Evolutionary conservation across 768 basidiomycete genomes (phyloP), one percentile per base, ranked within the genome.

Genomic region (Rhizopogon vulgaris): DNA sequence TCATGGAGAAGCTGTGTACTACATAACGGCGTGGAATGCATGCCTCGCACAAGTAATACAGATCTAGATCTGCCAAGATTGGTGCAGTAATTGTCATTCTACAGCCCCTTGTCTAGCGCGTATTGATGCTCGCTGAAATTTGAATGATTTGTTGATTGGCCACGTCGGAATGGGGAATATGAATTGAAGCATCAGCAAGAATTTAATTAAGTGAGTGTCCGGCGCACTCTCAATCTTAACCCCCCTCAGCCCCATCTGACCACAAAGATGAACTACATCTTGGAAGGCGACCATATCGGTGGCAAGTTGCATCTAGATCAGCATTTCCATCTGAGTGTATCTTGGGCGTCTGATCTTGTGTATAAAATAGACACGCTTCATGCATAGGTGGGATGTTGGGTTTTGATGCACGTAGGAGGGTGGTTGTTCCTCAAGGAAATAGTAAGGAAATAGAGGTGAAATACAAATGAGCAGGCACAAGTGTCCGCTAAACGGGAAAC

Each of bases 401-500:
- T 6, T 30, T 18, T 30, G 17, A 4, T 45, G n/a, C 28, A 32
- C 1, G 18, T 34, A 34, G 32, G 22, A 34, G 22, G 14, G 0
- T 34, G 32, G 32, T 4, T 34, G 36, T 3, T 24, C 12, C 34
- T 3, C 32, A 22, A 34, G 9, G 14, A 46, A 34, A 38, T 38
- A n/a, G 15, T 17, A 38, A 17, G 37, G 37, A 7, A 22, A 32
- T 46, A 22, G 32, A 46, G 9, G 32, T 34, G 17, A 34, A 46
- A 49, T 22, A 46, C 17, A 45, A 9, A 47, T 18, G 41, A 24
- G 28, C 43, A 47, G 22, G 42, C 15, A 17, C 14, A 51, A 34
- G 42, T 46, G 24, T 51, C 49, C 41, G 48, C 48, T 46, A 45
- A 47, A 28, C 15, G n/a, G 48, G 48, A 57, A 62, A 65, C 66